Evolutionary conservation across 768 basidiomycete species (phyloP).

Genomic region (Pleurotus tuoliensis): DNA sequence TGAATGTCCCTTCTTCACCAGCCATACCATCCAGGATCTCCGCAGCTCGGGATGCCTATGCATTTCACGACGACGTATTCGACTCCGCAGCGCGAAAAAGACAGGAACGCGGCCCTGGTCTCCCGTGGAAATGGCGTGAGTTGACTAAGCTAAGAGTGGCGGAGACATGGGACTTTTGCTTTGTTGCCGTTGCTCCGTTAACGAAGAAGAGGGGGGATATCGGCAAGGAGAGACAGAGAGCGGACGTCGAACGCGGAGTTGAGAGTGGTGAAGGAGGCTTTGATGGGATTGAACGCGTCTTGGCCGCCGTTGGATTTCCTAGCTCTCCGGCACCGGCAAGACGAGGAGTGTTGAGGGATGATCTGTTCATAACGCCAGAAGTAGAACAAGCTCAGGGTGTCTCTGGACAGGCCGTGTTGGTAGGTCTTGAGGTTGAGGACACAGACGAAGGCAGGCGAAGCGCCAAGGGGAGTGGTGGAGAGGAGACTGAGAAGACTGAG

Average conservation of each 20-base stretch:
- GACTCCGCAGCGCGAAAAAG: constrained; percentile 15
- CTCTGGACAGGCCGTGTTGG: constrained; percentile 18
- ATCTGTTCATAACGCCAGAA: constrained; percentile 59
- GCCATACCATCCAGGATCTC: constrained; percentile 13
- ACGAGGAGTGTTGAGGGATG: constrained; percentile 55
- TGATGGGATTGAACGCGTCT: constrained; percentile 54
- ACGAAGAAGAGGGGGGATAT: constrained; percentile 31
- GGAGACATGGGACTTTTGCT: constrained; percentile 81
- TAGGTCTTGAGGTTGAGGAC: constrained; percentile 34
- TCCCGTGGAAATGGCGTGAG: constrained; percentile 81
- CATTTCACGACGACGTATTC: constrained; percentile 1
- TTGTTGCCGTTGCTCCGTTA: constrained; percentile 28
- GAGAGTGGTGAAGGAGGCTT: constrained; percentile 28
- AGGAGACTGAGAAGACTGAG: neutral
- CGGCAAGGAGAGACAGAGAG: constrained; percentile 25
- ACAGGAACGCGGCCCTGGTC: constrained; percentile 31
- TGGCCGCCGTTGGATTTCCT: constrained; percentile 55
- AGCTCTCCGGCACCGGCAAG: constrained; percentile 48
- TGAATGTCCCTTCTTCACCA: neutral
- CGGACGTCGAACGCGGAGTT: constrained; percentile 11
- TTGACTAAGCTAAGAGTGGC: constrained; percentile 66
- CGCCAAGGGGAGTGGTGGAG: neutral
- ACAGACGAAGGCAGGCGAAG: constrained; percentile 26
- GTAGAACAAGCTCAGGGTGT: constrained; percentile 17
- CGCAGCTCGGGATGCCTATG: constrained; percentile 1